Percentiles rank a stretch among this genome's conserved stretches.
Conservation (phyloP, 345 rosid species). For the Salix exigua region DNA sequence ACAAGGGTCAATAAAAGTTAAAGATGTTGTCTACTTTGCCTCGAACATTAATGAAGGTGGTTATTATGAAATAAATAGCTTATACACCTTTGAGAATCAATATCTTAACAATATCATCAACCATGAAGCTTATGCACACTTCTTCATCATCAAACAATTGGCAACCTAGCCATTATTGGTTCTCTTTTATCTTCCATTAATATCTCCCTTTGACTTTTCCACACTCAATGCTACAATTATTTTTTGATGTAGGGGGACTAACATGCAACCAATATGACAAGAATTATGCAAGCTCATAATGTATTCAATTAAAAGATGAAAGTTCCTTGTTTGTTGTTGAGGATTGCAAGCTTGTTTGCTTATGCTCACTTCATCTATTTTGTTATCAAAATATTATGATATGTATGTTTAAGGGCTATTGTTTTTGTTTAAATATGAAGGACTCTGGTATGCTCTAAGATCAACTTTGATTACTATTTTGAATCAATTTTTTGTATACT, state of each 20-base stretch:
- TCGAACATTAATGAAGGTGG: no score
- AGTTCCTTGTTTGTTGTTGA: neutral
- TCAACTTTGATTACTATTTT: no score
- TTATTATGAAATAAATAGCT: no score
- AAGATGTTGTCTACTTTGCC: no score
- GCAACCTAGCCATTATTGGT: neutral
- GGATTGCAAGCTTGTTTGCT: neutral
- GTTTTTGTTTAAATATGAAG: neutral
- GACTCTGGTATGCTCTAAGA: no score
- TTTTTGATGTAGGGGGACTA: neutral
- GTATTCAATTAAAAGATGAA: neutral
- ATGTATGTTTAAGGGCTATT: neutral
- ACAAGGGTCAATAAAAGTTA: no score
- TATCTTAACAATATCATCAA: no score
- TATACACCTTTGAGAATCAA: no score
- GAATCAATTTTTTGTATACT: no score
- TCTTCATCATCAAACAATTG: neutral
- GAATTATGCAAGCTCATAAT: neutral
- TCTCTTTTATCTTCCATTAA: neutral
- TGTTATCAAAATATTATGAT: neutral
- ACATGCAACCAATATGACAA: neutral
- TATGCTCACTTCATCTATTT: neutral
- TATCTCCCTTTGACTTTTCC: neutral
- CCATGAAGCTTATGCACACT: no score
- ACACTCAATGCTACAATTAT: neutral